phyloP scores from a whole-genome alignment of 805 yeast genomes.

The Schwanniomyces polymorphus region DNA sequence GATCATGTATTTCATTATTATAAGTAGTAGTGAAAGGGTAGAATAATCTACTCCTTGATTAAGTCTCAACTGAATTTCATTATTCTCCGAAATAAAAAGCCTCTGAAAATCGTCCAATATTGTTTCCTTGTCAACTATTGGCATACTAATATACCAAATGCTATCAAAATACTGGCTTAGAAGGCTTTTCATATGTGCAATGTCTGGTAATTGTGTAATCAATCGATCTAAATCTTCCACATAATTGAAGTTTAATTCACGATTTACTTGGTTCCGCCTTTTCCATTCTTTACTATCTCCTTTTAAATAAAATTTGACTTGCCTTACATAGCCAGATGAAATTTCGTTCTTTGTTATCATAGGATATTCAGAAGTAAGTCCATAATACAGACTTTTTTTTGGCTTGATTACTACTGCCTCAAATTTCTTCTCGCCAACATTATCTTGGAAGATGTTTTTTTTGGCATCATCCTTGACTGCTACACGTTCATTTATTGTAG shows the following conservation, averaged over 20 bases:
- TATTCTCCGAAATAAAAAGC: neutral
- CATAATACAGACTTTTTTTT: neutral
- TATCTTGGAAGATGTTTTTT: no score
- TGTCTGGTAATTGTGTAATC: neutral
- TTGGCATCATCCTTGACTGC: no score
- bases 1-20: conserved; percentile 1
- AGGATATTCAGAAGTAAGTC: neutral
- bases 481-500: no score
- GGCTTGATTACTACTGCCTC: neutral
- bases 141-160: conserved; percentile 1
- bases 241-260: neutral
- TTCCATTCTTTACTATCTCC: neutral
- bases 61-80: neutral
- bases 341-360: neutral
- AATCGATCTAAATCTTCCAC: neutral
- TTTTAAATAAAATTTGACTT: neutral
- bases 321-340: neutral
- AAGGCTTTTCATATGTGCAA: neutral
- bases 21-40: neutral
- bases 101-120: neutral
- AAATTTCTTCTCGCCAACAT: neutral
- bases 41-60: neutral
- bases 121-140: neutral
- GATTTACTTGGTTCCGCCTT: neutral
- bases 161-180: conserved; percentile 1